These are phyloP conservation scores for Chrysosporium queenslandicum DNA, from an alignment of 2,329 filamentous ascomycete species.

Conservation along the genomic window DNA sequence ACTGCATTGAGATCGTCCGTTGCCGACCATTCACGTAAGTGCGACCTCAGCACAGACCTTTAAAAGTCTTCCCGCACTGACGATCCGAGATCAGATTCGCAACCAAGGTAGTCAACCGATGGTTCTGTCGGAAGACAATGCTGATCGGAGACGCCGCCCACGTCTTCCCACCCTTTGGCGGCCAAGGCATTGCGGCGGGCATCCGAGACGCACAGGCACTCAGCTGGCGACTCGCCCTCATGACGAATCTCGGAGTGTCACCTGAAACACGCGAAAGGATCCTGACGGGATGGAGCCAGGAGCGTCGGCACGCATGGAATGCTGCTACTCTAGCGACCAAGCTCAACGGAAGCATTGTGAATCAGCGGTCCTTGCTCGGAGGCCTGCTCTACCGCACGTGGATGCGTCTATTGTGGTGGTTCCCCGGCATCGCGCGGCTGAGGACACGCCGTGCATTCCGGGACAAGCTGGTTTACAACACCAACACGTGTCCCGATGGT, in stretches of 20 bases:
- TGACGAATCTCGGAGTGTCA: neutral
- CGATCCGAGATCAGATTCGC: neutral
- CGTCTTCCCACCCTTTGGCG: neutral
- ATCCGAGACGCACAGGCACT: neutral
- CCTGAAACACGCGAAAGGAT: neutral
- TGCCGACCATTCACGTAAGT: neutral
- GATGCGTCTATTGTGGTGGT: neutral
- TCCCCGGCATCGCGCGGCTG: neutral
- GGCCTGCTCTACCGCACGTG: neutral
- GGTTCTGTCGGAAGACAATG: neutral
- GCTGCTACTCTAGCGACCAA: neutral
- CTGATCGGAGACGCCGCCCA: neutral
- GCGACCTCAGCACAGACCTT: too few relatives aligned
- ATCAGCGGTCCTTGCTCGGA: neutral
- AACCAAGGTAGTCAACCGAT: neutral
- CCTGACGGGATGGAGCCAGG: neutral
- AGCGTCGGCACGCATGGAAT: neutral
- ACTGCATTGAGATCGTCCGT: neutral
- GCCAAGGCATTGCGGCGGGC: neutral
- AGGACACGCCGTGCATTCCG: neutral
- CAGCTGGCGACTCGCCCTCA: neutral
- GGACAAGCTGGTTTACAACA: neutral
- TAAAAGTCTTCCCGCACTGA: too few relatives aligned
- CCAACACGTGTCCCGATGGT: neutral
- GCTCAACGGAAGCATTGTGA: neutral